Base-by-base conservation (phyloP, 129 eudicot species). In the Kitagawia praeruptora region DNA sequence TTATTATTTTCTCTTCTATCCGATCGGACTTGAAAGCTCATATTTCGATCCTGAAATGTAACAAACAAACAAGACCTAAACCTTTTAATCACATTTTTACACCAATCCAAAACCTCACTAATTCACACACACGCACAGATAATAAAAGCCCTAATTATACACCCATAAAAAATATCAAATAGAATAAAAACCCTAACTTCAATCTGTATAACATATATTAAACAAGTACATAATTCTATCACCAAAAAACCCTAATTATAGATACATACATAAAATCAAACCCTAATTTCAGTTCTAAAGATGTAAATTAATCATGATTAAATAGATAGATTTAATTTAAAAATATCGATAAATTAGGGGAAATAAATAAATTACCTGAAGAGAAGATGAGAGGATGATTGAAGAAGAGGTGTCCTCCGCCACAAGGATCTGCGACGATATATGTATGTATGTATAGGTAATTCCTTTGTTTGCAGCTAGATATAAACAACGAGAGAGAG, bases 21-120 rank as follows among this genome's bases (percentile, higher is more conserved):
- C 73, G 37, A 80, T 75, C 86, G 89, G 77, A 76, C 87, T 56
- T 87, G 88, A 80, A 81, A 88, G 93, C 91, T 94, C 98, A 94
- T 94, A 83, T 87, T 89, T 87, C 46, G 88, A 49, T 75, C 75
- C 58, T 69, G 44, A 79, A 77, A 79, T 27, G 63, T 12, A 31
- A 11, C 27, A 64, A 67, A 27, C 3, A 66, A 66, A 3, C 34
- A n/a, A n/a, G 1, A 31, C 38, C 71, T 28, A 9, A 67, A 67
- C 31, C 41, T 41, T 67, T 67, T 34, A 31, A 4, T 34, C 40
- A 31, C 73, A 67, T 2, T 31, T 13, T 16, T 13, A 31, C 34
- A 31, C 34, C 34, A 31, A 31, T 31, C 34, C 34, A 31, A 31
- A 31, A 31, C 34, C 34, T 5, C 0, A 66, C 67, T n/a, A 11